Conservation (phyloP, 2,329 filamentous ascomycete genomes). For the Neonectria magnoliae region DNA sequence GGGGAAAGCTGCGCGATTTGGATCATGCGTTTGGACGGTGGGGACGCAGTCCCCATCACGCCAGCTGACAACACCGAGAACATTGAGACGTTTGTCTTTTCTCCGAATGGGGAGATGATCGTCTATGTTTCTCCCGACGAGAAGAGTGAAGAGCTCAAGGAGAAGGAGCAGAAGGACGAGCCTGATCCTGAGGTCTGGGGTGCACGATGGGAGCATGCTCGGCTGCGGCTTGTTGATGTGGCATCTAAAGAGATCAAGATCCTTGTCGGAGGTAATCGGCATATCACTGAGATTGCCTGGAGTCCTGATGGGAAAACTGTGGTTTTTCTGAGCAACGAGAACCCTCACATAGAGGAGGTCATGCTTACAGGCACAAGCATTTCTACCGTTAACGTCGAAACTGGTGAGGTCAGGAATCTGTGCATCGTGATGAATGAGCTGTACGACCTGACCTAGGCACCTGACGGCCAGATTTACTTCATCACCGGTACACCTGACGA, state of each 20-base stretch:
- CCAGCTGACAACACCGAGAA: slow-evolving; percentile 23
- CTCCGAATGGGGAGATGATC: slow-evolving; percentile 21
- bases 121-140: slow-evolving; percentile 32
- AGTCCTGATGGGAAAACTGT: slow-evolving; percentile 32
- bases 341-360: slow-evolving; percentile 27
- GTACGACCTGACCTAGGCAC: slow-evolving; percentile 23
- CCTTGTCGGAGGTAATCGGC: slow-evolving; percentile 20
- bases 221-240: slow-evolving; percentile 46
- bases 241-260: slow-evolving; percentile 31
- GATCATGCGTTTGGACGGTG: slow-evolving; percentile 30
- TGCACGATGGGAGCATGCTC: slow-evolving; percentile 46
- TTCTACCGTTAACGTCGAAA: slow-evolving; percentile 21
- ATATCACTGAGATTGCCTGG: slow-evolving; percentile 28
- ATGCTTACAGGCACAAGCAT: slow-evolving; percentile 23
- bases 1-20: slow-evolving; percentile 43
- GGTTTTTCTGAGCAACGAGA: slow-evolving; percentile 14
- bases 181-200: slow-evolving; percentile 50
- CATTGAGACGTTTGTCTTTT: slow-evolving; percentile 26
- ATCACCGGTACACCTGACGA: slow-evolving; percentile 22
- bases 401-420: slow-evolving; percentile 8
- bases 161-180: slow-evolving; percentile 42
- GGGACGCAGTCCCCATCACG: slow-evolving; percentile 29
- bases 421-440: slow-evolving; percentile 22
- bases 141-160: slow-evolving; percentile 16
- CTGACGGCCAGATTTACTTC: slow-evolving; percentile 30